Percentiles rank a stretch among this genome's conserved stretches.
These are phyloP conservation scores for Durotheca rogersii DNA, from an alignment of 495 filamentous ascomycete genomes.

Conservation along the genomic window DNA sequence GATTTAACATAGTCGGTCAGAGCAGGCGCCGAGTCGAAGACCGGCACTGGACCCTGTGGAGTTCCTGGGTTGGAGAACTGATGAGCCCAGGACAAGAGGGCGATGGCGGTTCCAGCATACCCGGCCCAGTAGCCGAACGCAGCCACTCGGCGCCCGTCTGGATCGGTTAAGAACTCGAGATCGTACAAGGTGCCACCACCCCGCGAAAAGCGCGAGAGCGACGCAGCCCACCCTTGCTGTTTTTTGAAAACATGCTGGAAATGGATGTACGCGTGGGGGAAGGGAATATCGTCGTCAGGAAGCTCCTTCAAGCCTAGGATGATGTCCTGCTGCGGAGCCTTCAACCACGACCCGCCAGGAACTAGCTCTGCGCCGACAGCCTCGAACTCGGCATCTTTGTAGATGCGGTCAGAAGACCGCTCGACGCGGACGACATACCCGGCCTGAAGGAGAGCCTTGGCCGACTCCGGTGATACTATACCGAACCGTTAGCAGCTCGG, in stretches of 20 bases:
- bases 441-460: constrained; percentile 75
- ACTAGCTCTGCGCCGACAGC: constrained; percentile 73
- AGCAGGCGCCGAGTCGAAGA: not conserved
- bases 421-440: constrained; percentile 86
- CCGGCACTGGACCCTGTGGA: not conserved
- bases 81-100: constrained; percentile 86
- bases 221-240: constrained; percentile 81
- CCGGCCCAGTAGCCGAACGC: constrained; percentile 75
- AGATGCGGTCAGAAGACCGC: constrained; percentile 77
- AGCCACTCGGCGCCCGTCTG: constrained; percentile 75
- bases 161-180: constrained; percentile 87
- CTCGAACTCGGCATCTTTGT: constrained; percentile 69
- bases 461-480: constrained; percentile 30
- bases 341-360: constrained; percentile 74
- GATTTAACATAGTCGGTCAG: constrained; percentile 74
- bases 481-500: constrained; percentile 49
- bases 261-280: constrained; percentile 83
- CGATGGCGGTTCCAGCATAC: constrained; percentile 78
- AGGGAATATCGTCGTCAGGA: constrained; percentile 69
- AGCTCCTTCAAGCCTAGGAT: constrained; percentile 95
- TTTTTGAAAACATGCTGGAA: constrained; percentile 63
- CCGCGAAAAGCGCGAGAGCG: constrained; percentile 76
- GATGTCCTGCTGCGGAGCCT: constrained; percentile 74
- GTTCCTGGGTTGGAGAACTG: constrained; percentile 67
- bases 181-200: constrained; percentile 85